A percentile compares a stretch with the other conserved stretches of the same genome.
Conservation (phyloP, 2,329 filamentous ascomycete genomes). For the Epichloe gansuensis region DNA sequence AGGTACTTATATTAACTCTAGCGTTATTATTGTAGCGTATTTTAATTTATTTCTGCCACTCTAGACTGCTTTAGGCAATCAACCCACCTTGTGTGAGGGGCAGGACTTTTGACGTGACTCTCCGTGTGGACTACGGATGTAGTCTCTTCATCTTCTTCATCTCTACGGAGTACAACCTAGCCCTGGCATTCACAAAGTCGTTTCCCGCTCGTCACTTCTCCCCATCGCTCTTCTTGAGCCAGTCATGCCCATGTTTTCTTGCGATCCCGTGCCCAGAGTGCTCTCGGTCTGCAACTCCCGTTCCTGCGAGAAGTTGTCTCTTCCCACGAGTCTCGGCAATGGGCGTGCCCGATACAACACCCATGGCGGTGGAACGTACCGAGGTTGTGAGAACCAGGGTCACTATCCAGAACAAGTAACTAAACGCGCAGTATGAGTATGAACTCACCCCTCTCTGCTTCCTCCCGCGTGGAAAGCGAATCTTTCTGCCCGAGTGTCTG, state of each 20-base stretch:
- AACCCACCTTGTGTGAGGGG: no score
- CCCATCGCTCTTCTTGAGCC: background rate
- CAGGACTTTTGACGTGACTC: no score
- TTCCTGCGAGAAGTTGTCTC: background rate
- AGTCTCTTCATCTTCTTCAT: background rate
- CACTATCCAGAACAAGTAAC: background rate
- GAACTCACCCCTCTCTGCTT: background rate
- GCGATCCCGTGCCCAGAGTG: background rate
- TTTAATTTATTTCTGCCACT: no score
- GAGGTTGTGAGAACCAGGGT: background rate
- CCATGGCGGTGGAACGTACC: background rate
- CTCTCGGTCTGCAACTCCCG: background rate
- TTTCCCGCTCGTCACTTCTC: background rate
- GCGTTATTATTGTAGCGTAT: no score
- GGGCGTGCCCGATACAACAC: background rate
- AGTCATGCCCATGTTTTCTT: background rate
- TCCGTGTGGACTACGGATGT: no score
- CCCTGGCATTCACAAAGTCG: background rate
- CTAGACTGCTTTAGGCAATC: no score
- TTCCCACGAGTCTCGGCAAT: background rate
- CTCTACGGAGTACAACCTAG: background rate
- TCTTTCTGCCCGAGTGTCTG: conserved; percentile 1
- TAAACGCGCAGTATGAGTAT: no score
- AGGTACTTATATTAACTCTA: no score
- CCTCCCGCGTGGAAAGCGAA: background rate